Evolutionary conservation across 176 grass and related monocot species (phyloP).

Genomic region (Oryza nivara): DNA sequence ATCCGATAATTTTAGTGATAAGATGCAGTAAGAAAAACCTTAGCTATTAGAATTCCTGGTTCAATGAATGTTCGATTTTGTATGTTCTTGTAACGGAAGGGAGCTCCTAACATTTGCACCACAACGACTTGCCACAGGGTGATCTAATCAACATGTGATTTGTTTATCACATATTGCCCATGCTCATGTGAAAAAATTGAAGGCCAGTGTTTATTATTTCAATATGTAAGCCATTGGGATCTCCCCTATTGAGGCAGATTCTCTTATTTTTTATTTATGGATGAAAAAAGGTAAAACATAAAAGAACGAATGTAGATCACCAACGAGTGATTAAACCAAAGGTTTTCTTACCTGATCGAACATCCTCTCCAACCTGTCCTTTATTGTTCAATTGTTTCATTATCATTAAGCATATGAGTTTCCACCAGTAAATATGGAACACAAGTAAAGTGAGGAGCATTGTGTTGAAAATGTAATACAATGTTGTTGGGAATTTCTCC

Average conservation of each 20-base stretch:
- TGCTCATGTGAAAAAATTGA: slow-evolving; percentile 26
- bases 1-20: slow-evolving; percentile 29
- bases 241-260: slow-evolving; percentile 14
- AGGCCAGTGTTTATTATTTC: neutral
- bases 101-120: neutral
- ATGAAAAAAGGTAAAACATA: neutral
- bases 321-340: slow-evolving; percentile 28
- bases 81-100: neutral
- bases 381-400: slow-evolving; percentile 88
- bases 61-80: neutral
- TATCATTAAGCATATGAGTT: slow-evolving; percentile 97
- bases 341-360: slow-evolving; percentile 76
- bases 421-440: slow-evolving; percentile 98
- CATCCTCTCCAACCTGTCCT: slow-evolving; percentile 91
- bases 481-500: slow-evolving; percentile 62
- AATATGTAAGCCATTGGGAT: slow-evolving; percentile 8
- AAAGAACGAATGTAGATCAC: slow-evolving; percentile 30
- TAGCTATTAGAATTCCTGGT: slow-evolving; percentile 8
- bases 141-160: slow-evolving; percentile 11
- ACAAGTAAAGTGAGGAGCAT: slow-evolving; percentile 97
- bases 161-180: neutral
- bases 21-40: slow-evolving; percentile 14
- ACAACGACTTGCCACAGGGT: slow-evolving; percentile 17
- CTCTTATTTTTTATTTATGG: slow-evolving; percentile 30
- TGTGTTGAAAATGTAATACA: slow-evolving; percentile 95